Evolutionary conservation across 768 basidiomycete genomes (phyloP), one percentile per base, ranked within the genome.

Genomic region (Saitozyma podzolica): DNA sequence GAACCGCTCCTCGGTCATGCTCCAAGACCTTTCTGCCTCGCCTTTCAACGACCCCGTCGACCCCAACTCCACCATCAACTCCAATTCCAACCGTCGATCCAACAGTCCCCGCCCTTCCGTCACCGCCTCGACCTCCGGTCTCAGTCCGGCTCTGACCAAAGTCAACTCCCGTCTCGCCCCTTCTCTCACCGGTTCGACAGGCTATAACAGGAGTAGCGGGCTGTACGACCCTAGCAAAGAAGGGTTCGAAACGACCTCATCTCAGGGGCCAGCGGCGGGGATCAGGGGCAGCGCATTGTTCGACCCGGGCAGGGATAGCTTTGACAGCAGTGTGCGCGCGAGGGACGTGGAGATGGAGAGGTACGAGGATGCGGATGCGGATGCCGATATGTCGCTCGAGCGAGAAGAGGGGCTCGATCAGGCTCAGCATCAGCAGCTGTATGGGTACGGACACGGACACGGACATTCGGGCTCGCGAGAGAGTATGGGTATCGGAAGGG

Each of bases 1-100:
- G 49, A 80, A 82, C 8, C 84, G 85, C 57, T 87, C 88, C 11
- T 83, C 84, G 20, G 83, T 84, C 40, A 48, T 29, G n/a, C 20
- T 19, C 45, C 54, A 53, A 8, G 53, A 37, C 9, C 6, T 11
- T n/a, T 20, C 20, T 20, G 42, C 42, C 16, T 48, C 54, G 14
- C 45, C 16, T 8, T 37, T 50, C 17, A 50, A 20, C 16, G 19
- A 51, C 45, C 40, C 29, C 20, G 43, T 54, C 40, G 40, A 49
- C 42, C 40, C 45, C 43, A 19, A 17, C 54, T n/a, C 40, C 20
- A 41, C 40, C n/a, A 29, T 29, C 29, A 29, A 29, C 29, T 29
- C 29, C 29, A 29, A 29, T 5, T 29, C 29, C 29, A 29, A 29
- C 5, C 29, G 29, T 29, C 29, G 29, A 29, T 29, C 29, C 29